Conservation (phyloP, 345 rosid species). For the Carallia brachiata region DNA sequence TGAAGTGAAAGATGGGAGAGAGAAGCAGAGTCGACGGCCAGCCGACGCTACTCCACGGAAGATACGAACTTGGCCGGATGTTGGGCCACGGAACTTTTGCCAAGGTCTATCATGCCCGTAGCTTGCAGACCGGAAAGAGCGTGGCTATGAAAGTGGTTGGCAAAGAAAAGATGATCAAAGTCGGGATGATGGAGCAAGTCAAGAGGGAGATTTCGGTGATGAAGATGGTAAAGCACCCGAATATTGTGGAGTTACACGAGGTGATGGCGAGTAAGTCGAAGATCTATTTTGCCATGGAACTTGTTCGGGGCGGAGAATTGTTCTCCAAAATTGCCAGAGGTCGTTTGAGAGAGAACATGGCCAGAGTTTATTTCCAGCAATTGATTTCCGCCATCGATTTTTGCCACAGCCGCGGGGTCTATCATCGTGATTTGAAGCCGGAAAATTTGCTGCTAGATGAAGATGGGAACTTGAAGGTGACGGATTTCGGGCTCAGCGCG, state of each 20-base stretch:
- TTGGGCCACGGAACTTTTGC: constrained; percentile 90
- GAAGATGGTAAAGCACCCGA: constrained; percentile 87
- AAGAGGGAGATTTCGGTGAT: constrained; percentile 90
- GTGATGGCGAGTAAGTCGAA: constrained; percentile 96
- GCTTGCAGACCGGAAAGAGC: constrained; percentile 54
- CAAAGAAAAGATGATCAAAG: constrained; percentile 78
- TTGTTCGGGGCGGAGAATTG: constrained; percentile 84
- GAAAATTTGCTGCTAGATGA: constrained; percentile 79
- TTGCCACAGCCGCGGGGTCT: constrained; percentile 92
- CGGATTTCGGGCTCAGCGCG: constrained; percentile 89
- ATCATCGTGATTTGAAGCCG: constrained; percentile 86
- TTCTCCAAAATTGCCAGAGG: constrained; percentile 69
- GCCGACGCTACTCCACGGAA: constrained; percentile 59
- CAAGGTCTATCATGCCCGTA: constrained; percentile 74
- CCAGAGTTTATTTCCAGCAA: constrained; percentile 77
- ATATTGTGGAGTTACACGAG: constrained; percentile 83
- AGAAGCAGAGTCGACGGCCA: constrained; percentile 17
- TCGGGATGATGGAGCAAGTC: constrained; percentile 86
- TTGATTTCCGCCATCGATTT: constrained; percentile 82
- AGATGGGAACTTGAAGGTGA: constrained; percentile 72
- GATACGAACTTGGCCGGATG: constrained; percentile 81
- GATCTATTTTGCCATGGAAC: constrained; percentile 95
- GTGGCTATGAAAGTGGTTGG: constrained; percentile 89
- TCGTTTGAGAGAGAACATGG: constrained; percentile 63
- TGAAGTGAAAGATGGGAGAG: constrained; percentile 21